A percentile compares a stretch with the other conserved stretches of the same genome.
phyloP scores from a whole-genome alignment of 352 stramenopile genomes.

The Pythium utonaiense region DNA sequence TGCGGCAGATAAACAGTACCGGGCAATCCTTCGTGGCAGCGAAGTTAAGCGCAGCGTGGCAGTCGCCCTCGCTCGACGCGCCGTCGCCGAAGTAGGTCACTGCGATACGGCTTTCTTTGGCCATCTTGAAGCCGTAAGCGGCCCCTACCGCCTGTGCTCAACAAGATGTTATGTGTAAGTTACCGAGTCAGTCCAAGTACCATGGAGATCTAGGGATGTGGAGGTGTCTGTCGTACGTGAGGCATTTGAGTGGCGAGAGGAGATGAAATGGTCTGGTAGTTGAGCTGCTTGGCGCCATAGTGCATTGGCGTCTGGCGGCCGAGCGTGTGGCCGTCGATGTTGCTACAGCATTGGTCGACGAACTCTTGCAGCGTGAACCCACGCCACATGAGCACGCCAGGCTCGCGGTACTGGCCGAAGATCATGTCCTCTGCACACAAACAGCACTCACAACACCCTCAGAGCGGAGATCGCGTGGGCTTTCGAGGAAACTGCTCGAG shows the following conservation, averaged over 20 bases:
- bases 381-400: conserved; percentile 97
- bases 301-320: conserved; percentile 98
- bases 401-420: conserved; percentile 98
- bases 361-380: conserved; percentile 97
- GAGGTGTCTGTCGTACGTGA: conserved; percentile 69
- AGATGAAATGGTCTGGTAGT: conserved; percentile 98
- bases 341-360: conserved; percentile 95
- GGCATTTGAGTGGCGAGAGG: conserved; percentile 97
- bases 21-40: conserved; percentile 93
- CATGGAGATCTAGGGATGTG: background rate
- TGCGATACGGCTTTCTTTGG: conserved; percentile 87
- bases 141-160: conserved; percentile 89
- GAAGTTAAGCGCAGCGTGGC: conserved; percentile 97
- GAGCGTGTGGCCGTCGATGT: conserved; percentile 93
- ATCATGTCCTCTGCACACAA: conserved; percentile 85
- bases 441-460: too few species aligned
- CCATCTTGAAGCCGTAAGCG: conserved; percentile 95
- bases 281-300: conserved; percentile 93
- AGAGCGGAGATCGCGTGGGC: too few species aligned
- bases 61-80: conserved; percentile 95
- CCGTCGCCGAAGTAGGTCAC: conserved; percentile 98
- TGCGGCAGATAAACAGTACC: conserved; percentile 97
- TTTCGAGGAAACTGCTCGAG: too few species aligned
- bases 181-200: background rate
- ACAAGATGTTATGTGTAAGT: background rate